Conservation (phyloP, 2,329 filamentous ascomycete species). For the Neofusicoccum parvum region DNA sequence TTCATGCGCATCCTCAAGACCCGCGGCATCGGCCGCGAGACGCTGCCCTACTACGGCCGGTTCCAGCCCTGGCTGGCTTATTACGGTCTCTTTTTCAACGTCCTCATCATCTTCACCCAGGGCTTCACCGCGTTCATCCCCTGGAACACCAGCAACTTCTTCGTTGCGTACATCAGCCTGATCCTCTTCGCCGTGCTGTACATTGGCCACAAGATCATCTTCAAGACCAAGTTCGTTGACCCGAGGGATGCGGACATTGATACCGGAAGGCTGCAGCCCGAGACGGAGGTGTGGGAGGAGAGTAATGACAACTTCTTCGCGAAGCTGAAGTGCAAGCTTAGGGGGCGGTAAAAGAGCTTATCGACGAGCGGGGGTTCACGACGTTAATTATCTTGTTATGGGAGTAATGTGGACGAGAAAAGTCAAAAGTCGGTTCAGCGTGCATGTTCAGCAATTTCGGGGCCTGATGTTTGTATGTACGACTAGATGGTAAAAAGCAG, state of each 20-base stretch:
- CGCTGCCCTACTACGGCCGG: slow-evolving; percentile 40
- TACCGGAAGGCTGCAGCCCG: slow-evolving; percentile 37
- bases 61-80: slow-evolving; percentile 38
- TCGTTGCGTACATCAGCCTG: slow-evolving; percentile 43
- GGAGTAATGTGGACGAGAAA: neutral
- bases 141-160: slow-evolving; percentile 39
- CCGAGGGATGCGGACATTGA: slow-evolving; percentile 46
- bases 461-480: neutral
- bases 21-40: slow-evolving; percentile 42
- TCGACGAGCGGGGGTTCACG: neutral
- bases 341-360: neutral
- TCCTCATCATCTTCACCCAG: slow-evolving; percentile 44
- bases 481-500: neutral
- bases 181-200: slow-evolving; percentile 54
- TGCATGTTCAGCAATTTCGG: neutral
- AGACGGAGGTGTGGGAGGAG: slow-evolving; percentile 23
- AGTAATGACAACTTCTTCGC: slow-evolving; percentile 18
- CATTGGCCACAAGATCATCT: slow-evolving; percentile 57
- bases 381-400: neutral
- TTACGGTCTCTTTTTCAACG: slow-evolving; percentile 41
- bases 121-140: slow-evolving; percentile 46
- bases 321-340: slow-evolving; percentile 13
- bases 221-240: slow-evolving; percentile 42
- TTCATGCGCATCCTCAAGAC: slow-evolving; percentile 41
- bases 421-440: slow-evolving; percentile 3